phyloP scores from a whole-genome alignment of 1,139 yeast genomes.

The Debaryomyces udenii region DNA sequence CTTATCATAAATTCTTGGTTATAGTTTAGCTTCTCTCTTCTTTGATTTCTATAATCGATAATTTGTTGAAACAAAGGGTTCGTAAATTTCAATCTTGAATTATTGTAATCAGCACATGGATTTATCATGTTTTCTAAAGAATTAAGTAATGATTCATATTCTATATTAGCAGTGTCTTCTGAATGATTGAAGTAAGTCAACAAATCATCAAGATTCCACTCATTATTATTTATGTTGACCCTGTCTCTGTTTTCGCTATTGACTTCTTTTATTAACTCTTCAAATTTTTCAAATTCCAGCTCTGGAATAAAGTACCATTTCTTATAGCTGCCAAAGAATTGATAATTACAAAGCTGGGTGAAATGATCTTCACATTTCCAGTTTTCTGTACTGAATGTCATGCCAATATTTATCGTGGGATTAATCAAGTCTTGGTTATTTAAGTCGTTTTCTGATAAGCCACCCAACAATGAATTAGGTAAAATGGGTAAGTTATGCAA shows the following conservation, averaged over 20 bases:
- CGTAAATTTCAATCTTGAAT: slow-evolving; percentile 28
- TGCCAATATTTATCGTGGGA: slow-evolving; percentile 48
- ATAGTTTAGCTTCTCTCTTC: slow-evolving; percentile 14
- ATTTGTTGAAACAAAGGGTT: slow-evolving; percentile 29
- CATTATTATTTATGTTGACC: slow-evolving; percentile 27
- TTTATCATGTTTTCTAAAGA: slow-evolving; percentile 37
- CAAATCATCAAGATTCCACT: slow-evolving; percentile 25
- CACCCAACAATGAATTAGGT: slow-evolving; percentile 55
- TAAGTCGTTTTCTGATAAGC: slow-evolving; percentile 39
- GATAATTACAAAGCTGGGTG: slow-evolving; percentile 66
- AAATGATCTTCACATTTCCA: slow-evolving; percentile 83
- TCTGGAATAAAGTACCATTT: slow-evolving; percentile 85
- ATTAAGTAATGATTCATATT: slow-evolving; percentile 29
- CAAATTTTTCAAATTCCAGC: slow-evolving; percentile 64
- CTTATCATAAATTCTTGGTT: slow-evolving; percentile 50
- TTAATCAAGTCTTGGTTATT: slow-evolving; percentile 42
- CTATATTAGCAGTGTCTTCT: slow-evolving; percentile 18
- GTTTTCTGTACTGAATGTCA: slow-evolving; percentile 69
- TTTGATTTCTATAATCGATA: slow-evolving; percentile 21
- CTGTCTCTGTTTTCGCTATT: slow-evolving; percentile 19
- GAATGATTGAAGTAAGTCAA: slow-evolving; percentile 19
- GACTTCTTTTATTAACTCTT: slow-evolving; percentile 37
- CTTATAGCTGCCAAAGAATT: slow-evolving; percentile 68
- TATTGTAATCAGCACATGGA: slow-evolving; percentile 24
- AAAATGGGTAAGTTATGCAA: slow-evolving; percentile 63